Evolutionary conservation across 805 yeast species (phyloP).

Genomic region (Starmerella davenportii): DNA sequence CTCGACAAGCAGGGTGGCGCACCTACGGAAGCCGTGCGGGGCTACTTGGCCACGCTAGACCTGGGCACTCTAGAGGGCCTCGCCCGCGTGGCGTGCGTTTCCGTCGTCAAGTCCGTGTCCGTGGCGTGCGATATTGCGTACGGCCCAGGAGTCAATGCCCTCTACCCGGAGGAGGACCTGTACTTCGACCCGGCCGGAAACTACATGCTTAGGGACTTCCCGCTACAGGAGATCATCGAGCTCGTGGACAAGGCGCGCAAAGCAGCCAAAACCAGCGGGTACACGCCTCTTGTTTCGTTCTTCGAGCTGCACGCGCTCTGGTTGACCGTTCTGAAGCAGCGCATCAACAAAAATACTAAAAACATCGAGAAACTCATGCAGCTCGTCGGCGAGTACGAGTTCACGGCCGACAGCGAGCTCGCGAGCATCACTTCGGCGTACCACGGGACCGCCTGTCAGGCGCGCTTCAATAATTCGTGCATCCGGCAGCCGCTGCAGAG

Average conservation of each 20-base stretch:
- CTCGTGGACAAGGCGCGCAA: slow-evolving; percentile 22
- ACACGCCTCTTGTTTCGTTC: slow-evolving; percentile 45
- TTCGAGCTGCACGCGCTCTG: slow-evolving; percentile 13
- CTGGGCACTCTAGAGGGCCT: slow-evolving; percentile 14
- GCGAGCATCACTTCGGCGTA: not conserved
- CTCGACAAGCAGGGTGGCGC: not conserved
- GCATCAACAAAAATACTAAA: slow-evolving; percentile 8
- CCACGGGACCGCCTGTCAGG: slow-evolving; percentile 7
- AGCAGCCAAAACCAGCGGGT: slow-evolving; percentile 32
- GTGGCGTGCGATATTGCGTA: slow-evolving; percentile 11
- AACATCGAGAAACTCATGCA: slow-evolving; percentile 9
- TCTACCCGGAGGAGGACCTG: slow-evolving; percentile 23
- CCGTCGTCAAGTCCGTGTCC: slow-evolving; percentile 15
- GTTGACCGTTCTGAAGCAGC: slow-evolving; percentile 16
- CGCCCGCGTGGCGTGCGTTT: slow-evolving; percentile 15
- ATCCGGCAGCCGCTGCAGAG: slow-evolving; percentile 2
- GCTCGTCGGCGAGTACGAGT: slow-evolving; percentile 4
- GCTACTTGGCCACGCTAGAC: slow-evolving; percentile 1
- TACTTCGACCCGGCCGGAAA: slow-evolving; percentile 36
- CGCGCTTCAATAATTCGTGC: slow-evolving; percentile 5
- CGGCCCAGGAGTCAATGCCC: slow-evolving; percentile 13
- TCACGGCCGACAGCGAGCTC: not conserved
- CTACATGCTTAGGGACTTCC: slow-evolving; percentile 23
- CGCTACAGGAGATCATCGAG: slow-evolving; percentile 12
- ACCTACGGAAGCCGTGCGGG: not conserved